These are phyloP conservation scores for Neoboletus brunneissimus DNA, from an alignment of 768 basidiomycete species.

Conservation along the genomic window DNA sequence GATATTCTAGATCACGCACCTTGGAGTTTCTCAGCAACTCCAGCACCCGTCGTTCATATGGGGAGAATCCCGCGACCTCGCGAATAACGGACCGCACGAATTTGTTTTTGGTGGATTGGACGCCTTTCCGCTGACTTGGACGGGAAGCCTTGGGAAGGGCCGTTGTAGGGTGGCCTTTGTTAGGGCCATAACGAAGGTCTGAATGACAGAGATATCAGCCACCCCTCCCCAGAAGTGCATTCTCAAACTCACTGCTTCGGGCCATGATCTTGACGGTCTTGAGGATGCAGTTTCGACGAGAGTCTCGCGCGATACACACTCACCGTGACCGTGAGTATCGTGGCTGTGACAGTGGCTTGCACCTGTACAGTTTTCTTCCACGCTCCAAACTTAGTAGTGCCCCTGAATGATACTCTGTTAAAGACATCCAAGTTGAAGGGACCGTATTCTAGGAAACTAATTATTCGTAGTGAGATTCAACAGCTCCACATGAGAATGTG, in stretches of 20 bases:
- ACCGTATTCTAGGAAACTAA: constrained; percentile 5
- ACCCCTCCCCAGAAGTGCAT: neutral
- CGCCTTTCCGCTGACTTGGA: constrained; percentile 92
- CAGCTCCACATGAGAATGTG: constrained; percentile 15
- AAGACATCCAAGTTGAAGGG: neutral
- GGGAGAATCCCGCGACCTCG: constrained; percentile 96
- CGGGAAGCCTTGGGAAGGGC: constrained; percentile 68
- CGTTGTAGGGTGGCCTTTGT: constrained; percentile 89
- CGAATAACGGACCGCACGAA: constrained; percentile 92
- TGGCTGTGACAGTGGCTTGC: constrained; percentile 52
- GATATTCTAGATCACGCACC: constrained; percentile 42
- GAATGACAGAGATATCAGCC: constrained; percentile 11
- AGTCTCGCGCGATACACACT: constrained; percentile 19
- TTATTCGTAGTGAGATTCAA: constrained; percentile 12
- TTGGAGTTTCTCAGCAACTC: constrained; percentile 98
- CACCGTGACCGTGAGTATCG: constrained; percentile 19
- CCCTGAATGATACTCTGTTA: constrained; percentile 7
- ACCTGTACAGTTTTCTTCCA: constrained; percentile 55
- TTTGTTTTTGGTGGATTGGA: constrained; percentile 83
- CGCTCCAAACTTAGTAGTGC: constrained; percentile 18
- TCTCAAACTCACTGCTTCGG: constrained; percentile 61
- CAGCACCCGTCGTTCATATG: constrained; percentile 97
- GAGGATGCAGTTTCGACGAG: constrained; percentile 33
- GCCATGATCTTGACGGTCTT: constrained; percentile 68
- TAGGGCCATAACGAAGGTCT: constrained; percentile 85